Evolutionary conservation across 2,329 filamentous ascomycete genomes (phyloP).

Genomic region (Venturia nashicola): DNA sequence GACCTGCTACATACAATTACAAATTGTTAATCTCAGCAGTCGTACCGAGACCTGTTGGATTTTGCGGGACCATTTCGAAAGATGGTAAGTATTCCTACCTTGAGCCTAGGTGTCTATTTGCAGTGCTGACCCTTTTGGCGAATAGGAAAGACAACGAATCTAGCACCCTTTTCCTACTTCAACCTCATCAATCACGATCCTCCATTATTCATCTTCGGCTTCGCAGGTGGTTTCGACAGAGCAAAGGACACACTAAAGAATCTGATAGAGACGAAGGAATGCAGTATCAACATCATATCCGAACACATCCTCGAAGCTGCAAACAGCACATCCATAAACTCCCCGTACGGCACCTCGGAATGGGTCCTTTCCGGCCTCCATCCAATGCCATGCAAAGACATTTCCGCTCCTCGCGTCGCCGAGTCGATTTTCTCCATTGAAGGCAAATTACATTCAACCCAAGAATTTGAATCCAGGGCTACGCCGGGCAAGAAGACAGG

Average conservation of each 20-base stretch:
- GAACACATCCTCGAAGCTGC: slow-evolving; percentile 81
- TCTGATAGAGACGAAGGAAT: slow-evolving; percentile 58
- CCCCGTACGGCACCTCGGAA: slow-evolving; percentile 64
- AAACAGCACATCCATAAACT: slow-evolving; percentile 67
- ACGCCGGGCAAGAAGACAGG: slow-evolving; percentile 63
- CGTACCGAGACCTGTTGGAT: slow-evolving; percentile 68
- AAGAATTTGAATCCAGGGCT: slow-evolving; percentile 65
- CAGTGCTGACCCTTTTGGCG: background rate
- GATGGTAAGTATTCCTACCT: slow-evolving; percentile 38
- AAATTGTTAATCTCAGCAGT: slow-evolving; percentile 79
- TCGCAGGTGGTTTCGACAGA: slow-evolving; percentile 41
- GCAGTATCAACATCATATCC: slow-evolving; percentile 69
- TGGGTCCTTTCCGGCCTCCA: slow-evolving; percentile 71
- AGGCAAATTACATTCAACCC: slow-evolving; percentile 58
- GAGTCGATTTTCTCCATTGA: slow-evolving; percentile 80
- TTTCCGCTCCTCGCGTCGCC: slow-evolving; percentile 59
- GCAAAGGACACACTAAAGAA: slow-evolving; percentile 75
- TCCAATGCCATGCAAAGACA: slow-evolving; percentile 50
- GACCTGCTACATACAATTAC: slow-evolving; percentile 66
- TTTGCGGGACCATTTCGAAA: slow-evolving; percentile 43
- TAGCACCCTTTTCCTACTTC: slow-evolving; percentile 83
- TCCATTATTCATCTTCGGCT: slow-evolving; percentile 62
- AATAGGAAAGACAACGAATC: slow-evolving; percentile 45
- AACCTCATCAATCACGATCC: slow-evolving; percentile 77
- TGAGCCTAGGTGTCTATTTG: background rate